A percentile compares a stretch with the other conserved stretches of the same genome.
These are phyloP conservation scores for Calycina herbarum DNA, from an alignment of 2,329 filamentous ascomycete genomes.

Conservation along the genomic window DNA sequence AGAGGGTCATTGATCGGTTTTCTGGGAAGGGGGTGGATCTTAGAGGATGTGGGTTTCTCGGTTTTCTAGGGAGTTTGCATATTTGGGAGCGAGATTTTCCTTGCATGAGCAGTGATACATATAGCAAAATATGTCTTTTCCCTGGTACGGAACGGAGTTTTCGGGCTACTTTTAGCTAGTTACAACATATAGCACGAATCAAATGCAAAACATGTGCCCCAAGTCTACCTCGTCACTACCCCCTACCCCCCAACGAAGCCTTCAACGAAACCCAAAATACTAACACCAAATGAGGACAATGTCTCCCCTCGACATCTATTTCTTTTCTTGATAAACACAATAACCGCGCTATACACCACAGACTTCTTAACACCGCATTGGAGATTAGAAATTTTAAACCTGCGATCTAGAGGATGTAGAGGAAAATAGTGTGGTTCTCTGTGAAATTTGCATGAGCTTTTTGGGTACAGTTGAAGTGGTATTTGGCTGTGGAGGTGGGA, in stretches of 20 bases:
- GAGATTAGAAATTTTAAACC: background rate
- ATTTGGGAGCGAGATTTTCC: background rate
- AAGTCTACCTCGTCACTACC: no score
- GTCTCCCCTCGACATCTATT: background rate
- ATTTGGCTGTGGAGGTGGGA: background rate
- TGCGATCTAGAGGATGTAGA: background rate
- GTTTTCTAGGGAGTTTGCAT: background rate
- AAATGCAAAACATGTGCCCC: no score
- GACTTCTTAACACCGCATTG: background rate
- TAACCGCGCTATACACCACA: background rate
- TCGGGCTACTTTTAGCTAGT: no score
- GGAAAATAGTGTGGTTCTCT: background rate
- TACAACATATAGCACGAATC: no score
- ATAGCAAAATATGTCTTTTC: no score
- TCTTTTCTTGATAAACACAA: no score
- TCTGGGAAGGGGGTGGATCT: background rate
- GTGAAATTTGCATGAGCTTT: constrained; percentile 1
- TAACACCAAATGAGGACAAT: background rate
- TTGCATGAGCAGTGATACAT: no score
- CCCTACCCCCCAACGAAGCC: no score
- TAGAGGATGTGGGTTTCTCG: background rate
- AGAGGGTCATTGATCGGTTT: background rate
- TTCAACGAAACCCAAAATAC: no score
- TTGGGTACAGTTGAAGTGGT: background rate
- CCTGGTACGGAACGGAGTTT: no score